Evolutionary conservation across 768 basidiomycete genomes (phyloP), one percentile per base, ranked within the genome.

Genomic region (Agrocybe praecox): DNA sequence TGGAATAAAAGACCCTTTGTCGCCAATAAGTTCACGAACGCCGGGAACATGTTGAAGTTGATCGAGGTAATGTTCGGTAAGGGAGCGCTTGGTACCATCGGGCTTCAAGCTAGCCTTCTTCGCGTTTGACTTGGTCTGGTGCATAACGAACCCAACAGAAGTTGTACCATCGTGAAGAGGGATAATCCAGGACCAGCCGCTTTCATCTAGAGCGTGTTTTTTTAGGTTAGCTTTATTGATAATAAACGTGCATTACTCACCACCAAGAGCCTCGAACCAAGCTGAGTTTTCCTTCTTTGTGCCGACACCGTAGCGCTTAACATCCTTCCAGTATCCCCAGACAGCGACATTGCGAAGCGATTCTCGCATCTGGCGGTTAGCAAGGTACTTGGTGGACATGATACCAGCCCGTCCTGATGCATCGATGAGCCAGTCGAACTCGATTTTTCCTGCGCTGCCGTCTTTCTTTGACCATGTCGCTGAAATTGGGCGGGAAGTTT

Each of bases 321-420:
- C 72, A 2, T 76, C 81, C 23, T 63, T 74, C 86, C 86, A 89
- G 60, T 89, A 89, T 1, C 84, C 86, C 87, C 88, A 89, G 18
- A 79, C 70, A 1, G 88, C 88, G 15, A 87, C 74, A 57, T 87
- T 88, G 56, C 74, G 76, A 47, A 89, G 65, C 2, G 75, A 74
- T 42, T 78, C 72, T 32, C 80, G 86, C 66, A 80, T 80, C 29
- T 71, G 73, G 17, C 87, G 74, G 57, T 85, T 84, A 50, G 79
- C 76, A 34, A 87, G 71, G 59, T 87, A 86, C 46, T 79, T 81
- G 14, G 79, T 81, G 1, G 83, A 84, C 68, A 89, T 73, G 57
- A 89, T 62, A 2, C 87, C 87, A 0, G 73, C 70, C 1, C 87
- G 77, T 33, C 88, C 88, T 2, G 79, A 80, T 3, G 85, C 86